These are phyloP conservation scores for Mycena pura DNA, from an alignment of 768 basidiomycete species.

Conservation along the genomic window DNA sequence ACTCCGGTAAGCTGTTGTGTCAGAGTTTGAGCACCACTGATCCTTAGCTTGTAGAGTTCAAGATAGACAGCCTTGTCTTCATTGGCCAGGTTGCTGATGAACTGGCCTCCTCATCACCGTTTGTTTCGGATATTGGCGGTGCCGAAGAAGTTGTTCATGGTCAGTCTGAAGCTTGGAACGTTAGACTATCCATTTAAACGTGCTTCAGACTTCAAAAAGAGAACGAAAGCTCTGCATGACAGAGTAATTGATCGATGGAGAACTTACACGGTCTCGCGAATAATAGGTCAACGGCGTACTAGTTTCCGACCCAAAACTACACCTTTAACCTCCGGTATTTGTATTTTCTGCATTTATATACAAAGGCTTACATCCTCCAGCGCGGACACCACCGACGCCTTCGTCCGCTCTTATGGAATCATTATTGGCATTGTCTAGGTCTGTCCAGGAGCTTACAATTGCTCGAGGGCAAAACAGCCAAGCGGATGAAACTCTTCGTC, in stretches of 20 bases:
- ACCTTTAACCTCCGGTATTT: constrained; percentile 34
- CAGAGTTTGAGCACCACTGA: constrained; percentile 6
- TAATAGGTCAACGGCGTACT: constrained; percentile 38
- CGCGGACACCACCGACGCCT: constrained; percentile 43
- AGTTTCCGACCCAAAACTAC: constrained; percentile 24
- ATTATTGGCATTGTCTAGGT: constrained; percentile 58
- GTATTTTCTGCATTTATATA: not conserved
- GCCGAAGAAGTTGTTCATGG: constrained; percentile 42
- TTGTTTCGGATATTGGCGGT: constrained; percentile 54
- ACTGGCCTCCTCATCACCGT: constrained; percentile 49
- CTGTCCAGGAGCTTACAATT: constrained; percentile 62
- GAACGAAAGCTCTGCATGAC: constrained; percentile 49
- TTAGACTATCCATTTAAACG: not conserved
- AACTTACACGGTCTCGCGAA: constrained; percentile 44
- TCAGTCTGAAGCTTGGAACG: constrained; percentile 28
- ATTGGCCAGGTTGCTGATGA: constrained; percentile 58
- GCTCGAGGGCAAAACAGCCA: constrained; percentile 40
- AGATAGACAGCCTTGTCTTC: constrained; percentile 49
- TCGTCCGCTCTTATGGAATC: constrained; percentile 63
- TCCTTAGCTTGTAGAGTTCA: constrained; percentile 22
- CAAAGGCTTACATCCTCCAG: constrained; percentile 15
- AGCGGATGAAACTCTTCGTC: constrained; percentile 45
- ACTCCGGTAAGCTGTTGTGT: constrained; percentile 42
- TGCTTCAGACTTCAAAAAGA: constrained; percentile 55
- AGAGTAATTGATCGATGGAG: constrained; percentile 63